Base-by-base conservation (phyloP, 352 stramenopile species). In the Globisporangium abappressorium region DNA sequence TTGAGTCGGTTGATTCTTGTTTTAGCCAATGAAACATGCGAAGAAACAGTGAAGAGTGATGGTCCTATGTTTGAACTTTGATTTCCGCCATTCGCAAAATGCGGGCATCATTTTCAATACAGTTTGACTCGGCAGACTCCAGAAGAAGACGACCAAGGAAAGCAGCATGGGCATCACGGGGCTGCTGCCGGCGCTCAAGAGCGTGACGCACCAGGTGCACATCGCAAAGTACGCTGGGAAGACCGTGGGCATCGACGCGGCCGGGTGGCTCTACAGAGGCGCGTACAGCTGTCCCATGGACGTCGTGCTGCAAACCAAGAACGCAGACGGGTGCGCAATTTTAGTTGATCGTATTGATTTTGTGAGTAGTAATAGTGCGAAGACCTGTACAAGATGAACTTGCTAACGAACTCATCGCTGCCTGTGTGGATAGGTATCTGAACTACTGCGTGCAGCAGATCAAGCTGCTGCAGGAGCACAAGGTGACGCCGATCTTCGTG, bases 221-320 rank as follows among this genome's bases (percentile, higher is more conserved):
- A 73, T 97, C 22, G 72, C 77, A 59, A 93, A 94, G 75, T 95
- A 91, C 69, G 65, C 71, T 8, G 85, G 86, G 7, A 92, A 90
- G 66, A 85, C 70, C 3, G 84, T 85, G 30, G 87, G 82, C n/a
- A 80, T 96, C 24, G 89, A 95, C 60, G 82, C 79, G 0, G 81
- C 75, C 3, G 76, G 77, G 9, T 93, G 93, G 93, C 81, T 98
- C 56, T 97, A 98, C 77, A 89, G 95, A 68, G 93, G 92, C 36
- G 87, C 90, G 28, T 98, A 94, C 70, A 85, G 77, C 70, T 98
- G 93, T 65, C 76, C 85, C 20, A 73, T 75, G 34, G 93, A 98
- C 53, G 71, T 98, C 51, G 89, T 93, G 30, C 66, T 82, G 28
- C 78, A 77, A 28, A 67, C 53, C 33, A 73, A 80, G 57, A 65